phyloP scores from a whole-genome alignment of 1,284 basidiomycete species.

The Rhodofomes roseus region DNA sequence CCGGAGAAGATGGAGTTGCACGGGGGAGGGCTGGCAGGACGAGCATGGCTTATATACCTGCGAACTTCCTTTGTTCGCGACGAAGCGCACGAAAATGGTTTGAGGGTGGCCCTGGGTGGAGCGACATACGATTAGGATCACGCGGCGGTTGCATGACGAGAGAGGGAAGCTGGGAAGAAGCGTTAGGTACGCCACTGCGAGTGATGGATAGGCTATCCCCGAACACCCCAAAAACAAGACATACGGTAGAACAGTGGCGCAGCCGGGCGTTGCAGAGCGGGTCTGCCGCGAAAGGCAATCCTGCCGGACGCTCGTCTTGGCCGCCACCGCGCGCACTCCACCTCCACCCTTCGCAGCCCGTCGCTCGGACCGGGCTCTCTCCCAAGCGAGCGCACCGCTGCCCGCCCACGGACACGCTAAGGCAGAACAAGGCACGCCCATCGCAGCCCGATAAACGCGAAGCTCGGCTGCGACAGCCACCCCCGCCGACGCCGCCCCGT shows the following conservation, averaged over 20 bases:
- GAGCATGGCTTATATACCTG: slow-evolving; percentile 4
- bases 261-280: slow-evolving; percentile 1
- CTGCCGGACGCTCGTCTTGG: not conserved
- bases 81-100: slow-evolving; percentile 4
- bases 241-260: slow-evolving; percentile 3
- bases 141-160: not conserved
- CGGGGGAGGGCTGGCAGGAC: not conserved
- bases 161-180: not conserved
- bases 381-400: not conserved
- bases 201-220: not conserved
- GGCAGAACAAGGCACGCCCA: not conserved
- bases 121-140: not conserved
- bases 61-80: slow-evolving; percentile 1
- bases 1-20: not conserved
- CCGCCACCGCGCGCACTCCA: not conserved
- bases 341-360: not conserved
- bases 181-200: not conserved
- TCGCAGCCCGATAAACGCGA: not conserved
- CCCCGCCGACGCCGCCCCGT: not conserved
- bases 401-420: no score
- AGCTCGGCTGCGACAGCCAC: not conserved
- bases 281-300: not conserved
- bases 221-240: slow-evolving; percentile 3
- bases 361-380: not conserved
- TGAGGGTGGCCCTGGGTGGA: not conserved